Base-by-base conservation (phyloP, 208 protist species). In the Wallacemonas collosoma region DNA sequence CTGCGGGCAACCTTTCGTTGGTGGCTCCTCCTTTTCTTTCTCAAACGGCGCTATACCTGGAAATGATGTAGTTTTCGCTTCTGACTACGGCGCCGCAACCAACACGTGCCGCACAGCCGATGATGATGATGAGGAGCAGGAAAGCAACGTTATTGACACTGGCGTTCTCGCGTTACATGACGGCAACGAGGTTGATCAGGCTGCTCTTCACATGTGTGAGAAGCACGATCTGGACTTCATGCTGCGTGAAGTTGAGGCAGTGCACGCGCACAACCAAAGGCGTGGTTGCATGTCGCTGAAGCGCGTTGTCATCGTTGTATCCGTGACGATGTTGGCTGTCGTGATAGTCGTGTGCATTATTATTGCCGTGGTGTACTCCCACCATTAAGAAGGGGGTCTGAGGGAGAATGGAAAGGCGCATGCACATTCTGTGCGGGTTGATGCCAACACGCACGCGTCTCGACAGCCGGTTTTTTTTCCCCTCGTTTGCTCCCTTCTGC, bases 81-180 rank as follows among this genome's bases (percentile, higher is more conserved):
- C 60, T 39, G 60, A 48, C 50, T 9, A 3, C 43, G 60, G 15
- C 17, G 40, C 40, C 12, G 8, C 60, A 47, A 45, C 35, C 6
- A 40, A 26, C 44, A 17, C 6, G 44, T 56, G 61, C 40, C 26
- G 26, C 12, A 35, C 9, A 2, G 44, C 9, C 11, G 7, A n/a
- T 12, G 39, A 40, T 35, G 44, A 39, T 35, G 71, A 76, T 41
- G 62, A 70, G 2, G 62, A 76, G 41, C 55, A 68, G 55, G 60
- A 65, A 17, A 65, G 60, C 43, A 68, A 76, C 26, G 72, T 70
- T 5, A 76, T 76, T 55, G 62, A 76, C 39, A 64, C 51, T 9
- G 51, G 57, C 12, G 60, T 76, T 15, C 41, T 76, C 38, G 40
- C 43, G 2, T 35, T 66, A 40, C 14, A 74, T 8, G 60, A 51